Conservation (phyloP, 176 grass and related monocot genomes). For the Saccharum officinarum region DNA sequence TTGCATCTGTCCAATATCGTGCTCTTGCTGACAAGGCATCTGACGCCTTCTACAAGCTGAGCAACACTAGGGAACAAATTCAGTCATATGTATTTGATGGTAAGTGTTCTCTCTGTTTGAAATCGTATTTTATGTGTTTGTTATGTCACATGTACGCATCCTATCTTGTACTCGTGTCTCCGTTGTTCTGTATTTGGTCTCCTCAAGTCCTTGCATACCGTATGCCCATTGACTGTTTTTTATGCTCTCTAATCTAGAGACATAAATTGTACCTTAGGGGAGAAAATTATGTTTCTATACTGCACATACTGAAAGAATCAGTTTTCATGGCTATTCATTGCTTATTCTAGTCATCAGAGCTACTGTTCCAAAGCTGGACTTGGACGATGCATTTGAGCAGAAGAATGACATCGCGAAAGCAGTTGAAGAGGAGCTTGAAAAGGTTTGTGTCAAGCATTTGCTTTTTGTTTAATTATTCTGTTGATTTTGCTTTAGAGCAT, state of each 20-base stretch:
- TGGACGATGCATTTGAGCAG: constrained; percentile 67
- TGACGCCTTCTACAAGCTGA: constrained; percentile 81
- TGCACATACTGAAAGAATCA: background rate
- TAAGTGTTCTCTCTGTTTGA: constrained; percentile 15
- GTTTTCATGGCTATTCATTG: background rate
- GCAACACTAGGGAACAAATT: constrained; percentile 71
- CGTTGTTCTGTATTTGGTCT: background rate
- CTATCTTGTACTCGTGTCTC: background rate
- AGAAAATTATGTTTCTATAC: background rate
- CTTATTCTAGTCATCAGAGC: constrained; percentile 58
- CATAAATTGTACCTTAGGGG: background rate
- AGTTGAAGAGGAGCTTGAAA: constrained; percentile 74
- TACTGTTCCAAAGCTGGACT: constrained; percentile 56
- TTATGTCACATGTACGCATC: background rate
- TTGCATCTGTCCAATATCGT: constrained; percentile 86
- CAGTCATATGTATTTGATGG: constrained; percentile 94
- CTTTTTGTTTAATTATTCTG: background rate
- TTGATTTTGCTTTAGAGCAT: background rate
- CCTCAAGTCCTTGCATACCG: background rate
- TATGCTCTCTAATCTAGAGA: background rate
- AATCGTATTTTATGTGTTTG: background rate
- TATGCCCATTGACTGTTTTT: background rate
- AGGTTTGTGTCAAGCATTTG: constrained; percentile 28
- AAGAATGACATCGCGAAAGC: constrained; percentile 68
- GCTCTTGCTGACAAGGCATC: constrained; percentile 69